A percentile compares a stretch with the other conserved stretches of the same genome.
phyloP scores from a whole-genome alignment of 768 basidiomycete species.

The Galerina marginata region DNA sequence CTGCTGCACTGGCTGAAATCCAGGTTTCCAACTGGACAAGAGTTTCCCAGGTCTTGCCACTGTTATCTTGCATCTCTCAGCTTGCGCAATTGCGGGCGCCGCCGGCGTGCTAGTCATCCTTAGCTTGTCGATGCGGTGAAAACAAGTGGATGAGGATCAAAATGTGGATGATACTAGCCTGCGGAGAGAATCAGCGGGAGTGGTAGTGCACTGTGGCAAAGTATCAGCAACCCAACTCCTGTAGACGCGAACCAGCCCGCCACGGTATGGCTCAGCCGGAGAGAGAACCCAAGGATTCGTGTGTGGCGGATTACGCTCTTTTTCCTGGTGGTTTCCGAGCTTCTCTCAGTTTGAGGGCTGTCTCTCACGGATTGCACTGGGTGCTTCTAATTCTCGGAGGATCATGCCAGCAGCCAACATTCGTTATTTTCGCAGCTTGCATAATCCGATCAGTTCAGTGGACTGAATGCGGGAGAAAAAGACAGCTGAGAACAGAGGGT shows the following conservation, averaged over 20 bases:
- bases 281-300: slow-evolving; percentile 1
- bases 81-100: no score
- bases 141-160: background rate
- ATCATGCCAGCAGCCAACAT: slow-evolving; percentile 24
- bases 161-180: no score
- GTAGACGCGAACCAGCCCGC: background rate
- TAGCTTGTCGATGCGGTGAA: background rate
- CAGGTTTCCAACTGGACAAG: background rate
- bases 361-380: slow-evolving; percentile 27
- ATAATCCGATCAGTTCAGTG: slow-evolving; percentile 38
- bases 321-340: background rate
- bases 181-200: no score
- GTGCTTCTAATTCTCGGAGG: slow-evolving; percentile 27
- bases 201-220: no score
- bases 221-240: no score
- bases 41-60: background rate
- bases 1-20: slow-evolving; percentile 2
- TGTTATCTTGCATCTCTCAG: no score
- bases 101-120: background rate
- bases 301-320: slow-evolving; percentile 8
- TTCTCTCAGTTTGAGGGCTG: slow-evolving; percentile 2
- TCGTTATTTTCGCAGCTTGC: slow-evolving; percentile 19
- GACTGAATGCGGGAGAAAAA: slow-evolving; percentile 32
- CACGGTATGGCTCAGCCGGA: slow-evolving; percentile 1
- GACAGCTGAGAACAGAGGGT: slow-evolving; percentile 18